Percentiles rank a stretch among this genome's conserved stretches.
Evolutionary conservation across 352 stramenopile species (phyloP).

Genomic region (Phytophthora quininea): DNA sequence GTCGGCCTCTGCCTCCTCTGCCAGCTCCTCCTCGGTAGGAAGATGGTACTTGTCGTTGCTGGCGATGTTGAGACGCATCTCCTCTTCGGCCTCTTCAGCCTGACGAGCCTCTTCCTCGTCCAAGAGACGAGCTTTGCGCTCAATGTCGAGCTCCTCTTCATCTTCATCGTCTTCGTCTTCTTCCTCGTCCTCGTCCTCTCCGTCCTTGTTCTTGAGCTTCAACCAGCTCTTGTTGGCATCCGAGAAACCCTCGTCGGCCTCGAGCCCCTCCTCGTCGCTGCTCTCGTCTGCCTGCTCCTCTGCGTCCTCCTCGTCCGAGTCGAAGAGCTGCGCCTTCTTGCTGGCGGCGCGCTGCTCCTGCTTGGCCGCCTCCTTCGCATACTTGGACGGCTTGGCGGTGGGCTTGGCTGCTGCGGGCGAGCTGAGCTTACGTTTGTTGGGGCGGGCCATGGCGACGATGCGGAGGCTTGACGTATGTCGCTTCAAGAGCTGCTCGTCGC

Average conservation of each 20-base stretch:
- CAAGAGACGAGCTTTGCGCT: slow-evolving; percentile 83
- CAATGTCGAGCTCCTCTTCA: slow-evolving; percentile 83
- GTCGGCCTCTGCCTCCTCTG: slow-evolving; percentile 53
- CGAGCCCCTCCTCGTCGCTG: slow-evolving; percentile 51
- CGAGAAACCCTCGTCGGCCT: slow-evolving; percentile 76
- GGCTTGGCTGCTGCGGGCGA: slow-evolving; percentile 23
- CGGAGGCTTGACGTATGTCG: slow-evolving; percentile 29
- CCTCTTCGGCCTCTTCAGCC: slow-evolving; percentile 77
- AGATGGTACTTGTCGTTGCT: slow-evolving; percentile 87
- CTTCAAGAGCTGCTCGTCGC: slow-evolving; percentile 31
- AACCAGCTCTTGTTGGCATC: slow-evolving; percentile 89
- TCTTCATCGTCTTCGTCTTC: slow-evolving; percentile 58
- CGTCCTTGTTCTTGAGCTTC: slow-evolving; percentile 70
- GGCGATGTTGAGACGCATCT: slow-evolving; percentile 88
- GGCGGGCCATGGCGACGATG: slow-evolving; percentile 43
- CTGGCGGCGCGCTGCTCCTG: slow-evolving; percentile 53
- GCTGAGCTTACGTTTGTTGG: slow-evolving; percentile 66
- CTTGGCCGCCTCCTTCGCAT: slow-evolving; percentile 79
- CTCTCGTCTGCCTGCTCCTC: slow-evolving; percentile 52
- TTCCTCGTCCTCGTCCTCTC: slow-evolving; percentile 49
- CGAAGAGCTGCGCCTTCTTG: slow-evolving; percentile 69
- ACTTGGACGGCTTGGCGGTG: slow-evolving; percentile 58
- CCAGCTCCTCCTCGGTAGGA: slow-evolving; percentile 80
- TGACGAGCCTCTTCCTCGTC: slow-evolving; percentile 78
- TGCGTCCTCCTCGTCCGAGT: slow-evolving; percentile 75